Conservation (phyloP, 192 early-diverging fungal species). For the Backusella luteola region DNA sequence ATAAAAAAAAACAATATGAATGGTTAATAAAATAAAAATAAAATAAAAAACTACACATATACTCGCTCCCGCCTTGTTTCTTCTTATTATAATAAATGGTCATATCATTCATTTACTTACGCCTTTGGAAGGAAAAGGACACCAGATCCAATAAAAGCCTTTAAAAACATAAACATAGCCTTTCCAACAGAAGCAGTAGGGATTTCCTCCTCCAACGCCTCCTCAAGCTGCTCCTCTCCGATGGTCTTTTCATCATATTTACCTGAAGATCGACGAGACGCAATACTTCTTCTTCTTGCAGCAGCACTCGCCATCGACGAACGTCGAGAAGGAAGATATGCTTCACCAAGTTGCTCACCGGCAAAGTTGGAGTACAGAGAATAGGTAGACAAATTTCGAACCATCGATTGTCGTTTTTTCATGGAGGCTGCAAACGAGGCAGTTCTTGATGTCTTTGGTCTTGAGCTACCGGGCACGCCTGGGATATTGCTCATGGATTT, state of each 20-base stretch:
- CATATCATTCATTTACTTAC: slow-evolving; percentile 7
- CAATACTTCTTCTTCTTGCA: not conserved
- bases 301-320: not conserved
- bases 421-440: slow-evolving; percentile 13
- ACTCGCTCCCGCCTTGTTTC: not conserved
- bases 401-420: not conserved
- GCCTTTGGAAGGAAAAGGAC: slow-evolving; percentile 52
- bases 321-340: not conserved
- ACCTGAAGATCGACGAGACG: not conserved
- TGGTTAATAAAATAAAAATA: not conserved
- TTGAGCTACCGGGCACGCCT: not conserved
- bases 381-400: slow-evolving; percentile 1
- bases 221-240: not conserved
- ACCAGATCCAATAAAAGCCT: slow-evolving; percentile 61
- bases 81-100: not conserved
- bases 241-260: not conserved
- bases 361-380: slow-evolving; percentile 22
- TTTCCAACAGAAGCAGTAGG: slow-evolving; percentile 47
- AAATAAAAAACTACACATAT: not conserved
- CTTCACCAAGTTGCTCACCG: not conserved
- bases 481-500: not conserved
- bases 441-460: slow-evolving; percentile 4
- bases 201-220: not conserved
- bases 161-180: slow-evolving; percentile 60
- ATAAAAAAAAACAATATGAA: slow-evolving; percentile 15